phyloP scores from a whole-genome alignment of 2,329 filamentous ascomycete genomes.

The Alternaria panax region DNA sequence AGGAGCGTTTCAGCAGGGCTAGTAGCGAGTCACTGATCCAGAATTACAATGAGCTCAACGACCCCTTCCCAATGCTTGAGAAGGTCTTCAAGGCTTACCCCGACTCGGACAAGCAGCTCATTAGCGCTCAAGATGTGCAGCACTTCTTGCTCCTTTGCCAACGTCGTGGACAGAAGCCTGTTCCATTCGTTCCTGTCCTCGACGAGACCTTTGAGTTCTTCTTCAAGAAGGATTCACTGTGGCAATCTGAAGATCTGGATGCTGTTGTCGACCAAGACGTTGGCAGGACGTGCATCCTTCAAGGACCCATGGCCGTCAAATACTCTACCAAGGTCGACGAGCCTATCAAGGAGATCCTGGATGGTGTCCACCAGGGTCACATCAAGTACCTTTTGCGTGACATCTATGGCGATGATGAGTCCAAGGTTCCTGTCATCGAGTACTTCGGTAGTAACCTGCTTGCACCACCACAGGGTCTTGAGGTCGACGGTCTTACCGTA shows the following conservation, averaged over 20 bases:
- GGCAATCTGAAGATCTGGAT: constrained; percentile 97
- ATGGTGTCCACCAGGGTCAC: constrained; percentile 87
- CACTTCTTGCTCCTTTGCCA: constrained; percentile 94
- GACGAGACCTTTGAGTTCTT: constrained; percentile 99
- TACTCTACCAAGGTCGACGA: constrained; percentile 91
- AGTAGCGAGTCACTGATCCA: constrained; percentile 85
- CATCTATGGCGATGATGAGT: constrained; percentile 76
- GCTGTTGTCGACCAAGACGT: constrained; percentile 97
- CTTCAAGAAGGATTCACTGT: constrained; percentile 99
- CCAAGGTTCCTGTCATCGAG: constrained; percentile 82
- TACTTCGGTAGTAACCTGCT: constrained; percentile 93
- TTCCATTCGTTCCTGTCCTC: constrained; percentile 92
- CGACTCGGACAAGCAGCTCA: constrained; percentile 86
- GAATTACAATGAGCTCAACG: constrained; percentile 84
- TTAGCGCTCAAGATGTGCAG: constrained; percentile 98
- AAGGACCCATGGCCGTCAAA: constrained; percentile 90
- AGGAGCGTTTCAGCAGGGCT: constrained; percentile 89
- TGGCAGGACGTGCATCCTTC: constrained; percentile 92
- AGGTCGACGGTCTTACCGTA: constrained; percentile 85
- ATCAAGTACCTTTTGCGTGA: constrained; percentile 82
- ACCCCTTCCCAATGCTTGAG: constrained; percentile 80
- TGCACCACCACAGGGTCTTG: constrained; percentile 68
- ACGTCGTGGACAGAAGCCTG: constrained; percentile 91
- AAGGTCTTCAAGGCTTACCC: constrained; percentile 84
- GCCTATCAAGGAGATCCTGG: constrained; percentile 92